These are phyloP conservation scores for Ophiosphaerella narmari DNA, from an alignment of 2,329 filamentous ascomycete genomes.

Conservation along the genomic window DNA sequence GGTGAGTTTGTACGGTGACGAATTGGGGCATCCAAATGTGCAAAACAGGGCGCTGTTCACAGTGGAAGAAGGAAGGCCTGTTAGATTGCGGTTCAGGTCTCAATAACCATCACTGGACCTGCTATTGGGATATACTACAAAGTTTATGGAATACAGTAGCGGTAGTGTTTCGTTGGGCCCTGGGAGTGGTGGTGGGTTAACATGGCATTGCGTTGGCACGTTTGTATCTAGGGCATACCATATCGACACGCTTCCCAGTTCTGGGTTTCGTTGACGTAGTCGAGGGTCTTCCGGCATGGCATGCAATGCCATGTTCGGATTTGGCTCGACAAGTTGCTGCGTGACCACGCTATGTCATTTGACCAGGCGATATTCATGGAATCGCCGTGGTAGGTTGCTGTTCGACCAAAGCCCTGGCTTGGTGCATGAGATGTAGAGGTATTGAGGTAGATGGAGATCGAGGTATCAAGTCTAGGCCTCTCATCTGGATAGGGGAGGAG, in stretches of 20 bases:
- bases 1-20: neutral
- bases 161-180: too few relatives aligned
- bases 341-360: neutral
- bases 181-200: too few relatives aligned
- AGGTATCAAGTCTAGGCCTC: neutral
- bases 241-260: slow-evolving; percentile 5
- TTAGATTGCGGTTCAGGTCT: too few relatives aligned
- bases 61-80: too few relatives aligned
- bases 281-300: neutral
- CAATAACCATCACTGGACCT: too few relatives aligned
- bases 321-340: neutral
- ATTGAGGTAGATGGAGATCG: neutral
- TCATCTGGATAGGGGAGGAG: neutral
- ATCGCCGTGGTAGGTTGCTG: neutral
- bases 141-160: too few relatives aligned
- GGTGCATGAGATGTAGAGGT: neutral
- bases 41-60: too few relatives aligned
- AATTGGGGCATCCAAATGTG: too few relatives aligned
- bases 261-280: neutral
- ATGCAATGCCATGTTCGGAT: neutral
- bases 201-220: too few relatives aligned
- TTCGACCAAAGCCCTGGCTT: neutral
- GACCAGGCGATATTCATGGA: neutral
- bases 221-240: neutral
- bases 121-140: too few relatives aligned